Evolutionary conservation across 441 rosid genomes (phyloP).

Genomic region (Aquilaria agallochum): DNA sequence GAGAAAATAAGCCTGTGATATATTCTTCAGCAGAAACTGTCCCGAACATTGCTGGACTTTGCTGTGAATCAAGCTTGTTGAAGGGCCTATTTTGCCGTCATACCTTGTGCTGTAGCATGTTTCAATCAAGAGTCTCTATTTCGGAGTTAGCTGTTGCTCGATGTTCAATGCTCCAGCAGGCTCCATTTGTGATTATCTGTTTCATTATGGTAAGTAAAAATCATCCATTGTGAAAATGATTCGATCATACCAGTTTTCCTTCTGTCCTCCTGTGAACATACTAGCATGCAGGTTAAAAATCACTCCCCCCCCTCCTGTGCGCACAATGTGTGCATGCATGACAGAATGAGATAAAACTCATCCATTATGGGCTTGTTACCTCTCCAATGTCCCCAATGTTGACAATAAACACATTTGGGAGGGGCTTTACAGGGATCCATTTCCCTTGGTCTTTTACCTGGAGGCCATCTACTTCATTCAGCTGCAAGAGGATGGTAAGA

Average conservation of each 20-base stretch:
- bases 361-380: slow-evolving; percentile 15
- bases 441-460: slow-evolving; percentile 34
- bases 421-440: slow-evolving; percentile 39
- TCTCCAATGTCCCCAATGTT: slow-evolving; percentile 43
- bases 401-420: slow-evolving; percentile 34
- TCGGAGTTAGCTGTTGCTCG: slow-evolving; percentile 28
- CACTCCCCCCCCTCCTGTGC: slow-evolving; percentile 16
- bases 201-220: too few species aligned
- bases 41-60: slow-evolving; percentile 20
- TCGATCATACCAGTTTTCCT: too few species aligned
- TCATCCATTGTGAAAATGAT: too few species aligned
- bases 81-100: too few species aligned
- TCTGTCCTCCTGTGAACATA: too few species aligned
- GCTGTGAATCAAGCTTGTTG: too few species aligned
- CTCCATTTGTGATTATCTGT: slow-evolving; percentile 37
- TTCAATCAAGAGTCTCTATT: slow-evolving; percentile 33
- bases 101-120: slow-evolving; percentile 9
- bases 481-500: slow-evolving; percentile 39
- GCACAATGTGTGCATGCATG: slow-evolving; percentile 36
- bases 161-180: slow-evolving; percentile 30
- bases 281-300: background rate
- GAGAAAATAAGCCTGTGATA: slow-evolving; percentile 10
- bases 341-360: too few species aligned
- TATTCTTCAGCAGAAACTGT: slow-evolving; percentile 12
- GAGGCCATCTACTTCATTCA: slow-evolving; percentile 42